Conservation (phyloP, 768 basidiomycete genomes). For the Erythrobasidium yunnanense region DNA sequence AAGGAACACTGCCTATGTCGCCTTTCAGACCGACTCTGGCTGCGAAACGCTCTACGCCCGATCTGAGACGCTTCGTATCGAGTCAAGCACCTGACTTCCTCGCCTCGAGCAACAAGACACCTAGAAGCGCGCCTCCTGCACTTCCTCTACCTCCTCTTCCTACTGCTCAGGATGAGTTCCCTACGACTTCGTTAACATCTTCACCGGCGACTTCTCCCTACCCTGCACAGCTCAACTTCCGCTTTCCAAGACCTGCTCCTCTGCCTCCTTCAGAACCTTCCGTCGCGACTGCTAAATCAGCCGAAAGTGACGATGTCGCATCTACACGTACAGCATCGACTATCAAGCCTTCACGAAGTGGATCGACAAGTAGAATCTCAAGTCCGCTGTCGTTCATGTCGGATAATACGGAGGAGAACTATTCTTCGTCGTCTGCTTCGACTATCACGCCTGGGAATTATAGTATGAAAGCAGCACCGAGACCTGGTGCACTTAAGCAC, state of each 20-base stretch:
- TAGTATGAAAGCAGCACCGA: not conserved
- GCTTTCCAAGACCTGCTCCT: not conserved
- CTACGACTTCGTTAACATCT: not conserved
- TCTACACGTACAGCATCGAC: not conserved
- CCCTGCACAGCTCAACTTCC: not conserved
- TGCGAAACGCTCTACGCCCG: slow-evolving; percentile 10
- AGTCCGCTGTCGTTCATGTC: not conserved
- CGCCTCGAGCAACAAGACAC: not conserved
- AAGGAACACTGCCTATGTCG: not conserved
- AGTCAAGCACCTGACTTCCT: not conserved
- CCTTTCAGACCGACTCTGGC: slow-evolving; percentile 4
- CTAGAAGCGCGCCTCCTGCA: not conserved
- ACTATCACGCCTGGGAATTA: not conserved
- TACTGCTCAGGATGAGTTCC: not conserved
- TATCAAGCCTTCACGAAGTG: not conserved
- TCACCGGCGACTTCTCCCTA: not conserved
- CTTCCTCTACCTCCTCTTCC: not conserved
- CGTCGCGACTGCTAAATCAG: too few relatives aligned
- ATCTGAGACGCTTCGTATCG: slow-evolving; percentile 19
- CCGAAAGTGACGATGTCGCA: not conserved
- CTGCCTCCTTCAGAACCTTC: not conserved
- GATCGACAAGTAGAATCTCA: not conserved
- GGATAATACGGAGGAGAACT: too few relatives aligned
- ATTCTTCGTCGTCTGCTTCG: not conserved
- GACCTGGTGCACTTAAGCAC: not conserved